Evolutionary conservation across 2,329 filamentous ascomycete species (phyloP).

Genomic region (Iodosphaeria phyllophila): DNA sequence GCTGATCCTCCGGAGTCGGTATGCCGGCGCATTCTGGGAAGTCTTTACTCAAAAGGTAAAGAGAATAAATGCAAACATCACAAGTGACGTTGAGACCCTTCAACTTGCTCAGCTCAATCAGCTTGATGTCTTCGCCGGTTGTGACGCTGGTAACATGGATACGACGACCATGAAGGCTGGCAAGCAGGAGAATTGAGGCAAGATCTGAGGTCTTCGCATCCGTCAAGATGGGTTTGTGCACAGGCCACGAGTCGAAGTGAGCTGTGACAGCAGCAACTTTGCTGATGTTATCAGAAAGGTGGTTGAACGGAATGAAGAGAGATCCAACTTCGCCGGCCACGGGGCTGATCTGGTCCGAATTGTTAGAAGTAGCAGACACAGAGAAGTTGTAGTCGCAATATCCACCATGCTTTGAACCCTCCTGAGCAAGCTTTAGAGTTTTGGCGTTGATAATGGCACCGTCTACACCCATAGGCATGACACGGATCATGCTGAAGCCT

Average conservation of each 20-base stretch:
- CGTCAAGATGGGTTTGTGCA: conserved; percentile 62
- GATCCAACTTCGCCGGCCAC: conserved; percentile 59
- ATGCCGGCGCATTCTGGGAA: conserved; percentile 48
- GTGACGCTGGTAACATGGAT: conserved; percentile 68
- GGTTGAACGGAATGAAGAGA: conserved; percentile 68
- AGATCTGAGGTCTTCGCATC: conserved; percentile 67
- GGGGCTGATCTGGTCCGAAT: conserved; percentile 56
- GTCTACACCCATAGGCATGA: conserved; percentile 59
- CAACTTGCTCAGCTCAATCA: conserved; percentile 61
- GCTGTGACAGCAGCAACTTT: conserved; percentile 64
- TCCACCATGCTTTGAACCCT: conserved; percentile 46
- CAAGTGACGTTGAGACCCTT: conserved; percentile 72
- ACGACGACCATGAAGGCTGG: conserved; percentile 59
- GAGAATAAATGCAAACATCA: conserved; percentile 62
- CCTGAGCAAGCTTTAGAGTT: conserved; percentile 52
- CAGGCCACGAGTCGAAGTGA: conserved; percentile 63
- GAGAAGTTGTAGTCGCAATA: conserved; percentile 71
- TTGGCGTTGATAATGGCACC: conserved; percentile 54
- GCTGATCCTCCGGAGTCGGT: conserved; percentile 49
- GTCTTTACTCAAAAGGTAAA: conserved; percentile 56
- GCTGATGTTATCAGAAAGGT: conserved; percentile 66
- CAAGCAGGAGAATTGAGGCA: conserved; percentile 61
- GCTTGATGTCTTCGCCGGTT: conserved; percentile 60
- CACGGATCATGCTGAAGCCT: conserved; percentile 64
- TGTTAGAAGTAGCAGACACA: conserved; percentile 52